phyloP scores from a whole-genome alignment of 1,284 basidiomycete genomes.

The Cutaneotrichosporon curvatum region DNA sequence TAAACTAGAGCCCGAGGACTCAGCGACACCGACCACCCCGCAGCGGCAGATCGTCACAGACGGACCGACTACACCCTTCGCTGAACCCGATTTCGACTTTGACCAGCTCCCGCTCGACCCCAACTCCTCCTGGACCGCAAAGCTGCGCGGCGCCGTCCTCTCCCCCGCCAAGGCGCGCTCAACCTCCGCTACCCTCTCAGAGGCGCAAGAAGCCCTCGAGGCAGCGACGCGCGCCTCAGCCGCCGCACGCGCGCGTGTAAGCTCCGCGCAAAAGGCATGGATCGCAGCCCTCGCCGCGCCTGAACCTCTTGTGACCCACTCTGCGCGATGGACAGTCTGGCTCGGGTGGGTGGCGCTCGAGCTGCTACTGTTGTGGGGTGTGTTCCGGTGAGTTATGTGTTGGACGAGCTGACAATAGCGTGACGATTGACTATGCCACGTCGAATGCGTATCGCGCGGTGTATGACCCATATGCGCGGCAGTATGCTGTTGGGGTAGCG shows the following conservation, averaged over 20 bases:
- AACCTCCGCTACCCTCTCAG: slow-evolving; percentile 1
- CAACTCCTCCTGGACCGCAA: slow-evolving; percentile 10
- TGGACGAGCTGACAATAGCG: slow-evolving; percentile 11
- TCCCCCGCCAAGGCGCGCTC: background rate
- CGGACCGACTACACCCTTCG: background rate
- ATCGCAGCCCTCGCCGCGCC: slow-evolving; percentile 13
- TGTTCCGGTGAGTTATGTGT: slow-evolving; percentile 28
- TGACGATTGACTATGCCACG: slow-evolving; percentile 37
- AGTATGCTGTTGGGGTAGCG: slow-evolving; percentile 15
- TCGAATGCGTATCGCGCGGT: slow-evolving; percentile 17
- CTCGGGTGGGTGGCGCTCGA: slow-evolving; percentile 28
- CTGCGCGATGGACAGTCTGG: slow-evolving; percentile 26
- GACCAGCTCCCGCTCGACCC: slow-evolving; percentile 2
- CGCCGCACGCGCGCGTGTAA: slow-evolving; percentile 2
- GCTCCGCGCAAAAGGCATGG: slow-evolving; percentile 9
- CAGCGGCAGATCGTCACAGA: background rate
- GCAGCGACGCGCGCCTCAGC: slow-evolving; percentile 5
- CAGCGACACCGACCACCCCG: background rate
- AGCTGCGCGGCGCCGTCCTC: slow-evolving; percentile 3
- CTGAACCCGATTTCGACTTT: background rate
- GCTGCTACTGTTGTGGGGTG: slow-evolving; percentile 34
- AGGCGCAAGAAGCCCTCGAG: slow-evolving; percentile 10
- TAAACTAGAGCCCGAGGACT: background rate
- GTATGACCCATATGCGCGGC: slow-evolving; percentile 16
- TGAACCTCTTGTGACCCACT: slow-evolving; percentile 2